phyloP scores from a whole-genome alignment of 2,329 filamentous ascomycete genomes.

The Aspergillus sp. region DNA sequence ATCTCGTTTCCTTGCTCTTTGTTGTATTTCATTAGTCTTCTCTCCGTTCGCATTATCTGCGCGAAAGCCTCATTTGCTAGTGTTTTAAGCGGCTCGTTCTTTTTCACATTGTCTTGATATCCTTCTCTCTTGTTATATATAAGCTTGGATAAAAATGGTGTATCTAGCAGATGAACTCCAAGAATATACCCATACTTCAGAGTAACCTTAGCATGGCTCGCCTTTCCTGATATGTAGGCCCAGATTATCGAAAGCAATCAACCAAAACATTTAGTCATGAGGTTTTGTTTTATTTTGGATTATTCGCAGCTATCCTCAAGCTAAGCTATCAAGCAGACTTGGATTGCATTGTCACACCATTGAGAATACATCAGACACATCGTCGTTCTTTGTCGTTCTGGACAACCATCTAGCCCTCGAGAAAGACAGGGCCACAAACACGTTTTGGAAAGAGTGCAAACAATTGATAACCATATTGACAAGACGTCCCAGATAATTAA shows the following conservation, averaged over 20 bases:
- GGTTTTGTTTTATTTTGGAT: too few species aligned
- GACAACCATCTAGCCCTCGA: neutral
- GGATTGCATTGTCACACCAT: neutral
- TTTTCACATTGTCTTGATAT: neutral
- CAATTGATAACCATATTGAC: neutral
- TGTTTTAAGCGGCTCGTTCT: neutral
- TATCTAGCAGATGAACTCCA: too few species aligned
- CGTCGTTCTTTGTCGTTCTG: neutral
- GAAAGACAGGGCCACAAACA: neutral
- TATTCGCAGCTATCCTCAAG: too few species aligned
- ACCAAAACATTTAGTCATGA: too few species aligned
- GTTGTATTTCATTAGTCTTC: slow-evolving; percentile 5
- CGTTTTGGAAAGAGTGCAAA: neutral
- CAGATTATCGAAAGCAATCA: too few species aligned
- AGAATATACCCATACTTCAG: too few species aligned
- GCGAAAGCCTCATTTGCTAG: neutral
- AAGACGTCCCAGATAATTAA: neutral
- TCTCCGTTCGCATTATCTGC: neutral
- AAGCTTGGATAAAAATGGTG: too few species aligned
- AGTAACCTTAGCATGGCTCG: too few species aligned
- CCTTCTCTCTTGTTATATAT: neutral
- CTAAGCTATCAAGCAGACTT: neutral
- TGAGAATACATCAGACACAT: slow-evolving; percentile 12
- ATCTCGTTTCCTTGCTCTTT: neutral
- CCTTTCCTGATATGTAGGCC: too few species aligned